phyloP scores from a whole-genome alignment of 805 yeast species.

The Ogataea zsoltii region DNA sequence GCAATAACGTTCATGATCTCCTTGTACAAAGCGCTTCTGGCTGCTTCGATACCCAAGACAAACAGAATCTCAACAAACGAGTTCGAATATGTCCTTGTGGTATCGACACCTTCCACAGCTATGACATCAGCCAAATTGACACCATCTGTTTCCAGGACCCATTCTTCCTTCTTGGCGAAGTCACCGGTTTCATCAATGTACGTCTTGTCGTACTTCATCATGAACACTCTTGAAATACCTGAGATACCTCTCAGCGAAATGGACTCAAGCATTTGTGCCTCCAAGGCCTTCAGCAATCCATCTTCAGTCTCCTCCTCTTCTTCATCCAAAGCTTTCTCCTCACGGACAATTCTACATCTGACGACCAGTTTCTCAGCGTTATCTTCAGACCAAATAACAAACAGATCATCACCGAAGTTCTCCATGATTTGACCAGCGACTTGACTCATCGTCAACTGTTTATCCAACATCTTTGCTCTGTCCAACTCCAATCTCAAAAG shows the following conservation, averaged over 20 bases:
- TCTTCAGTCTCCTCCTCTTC: conserved; percentile 97
- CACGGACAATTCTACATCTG: conserved; percentile 98
- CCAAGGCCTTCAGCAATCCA: conserved; percentile 91
- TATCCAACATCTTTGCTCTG: conserved; percentile 98
- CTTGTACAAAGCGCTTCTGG: conserved; percentile 88
- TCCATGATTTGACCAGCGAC: conserved; percentile 94
- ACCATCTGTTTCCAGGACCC: conserved; percentile 99
- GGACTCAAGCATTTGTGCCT: conserved; percentile 93
- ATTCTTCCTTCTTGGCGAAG: conserved; percentile 84
- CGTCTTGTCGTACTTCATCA: conserved; percentile 81
- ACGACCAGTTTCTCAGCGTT: conserved; percentile 94
- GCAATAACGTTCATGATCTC: conserved; percentile 97
- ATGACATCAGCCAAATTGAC: conserved; percentile 93
- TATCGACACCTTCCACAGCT: conserved; percentile 92
- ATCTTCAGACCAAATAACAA: conserved; percentile 99
- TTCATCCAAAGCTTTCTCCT: conserved; percentile 89
- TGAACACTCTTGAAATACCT: conserved; percentile 86
- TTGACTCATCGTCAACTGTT: conserved; percentile 96
- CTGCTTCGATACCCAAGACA: conserved; percentile 97
- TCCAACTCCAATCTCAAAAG: conserved; percentile 92
- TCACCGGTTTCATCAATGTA: conserved; percentile 82
- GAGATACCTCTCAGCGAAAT: conserved; percentile 95
- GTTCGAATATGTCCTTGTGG: conserved; percentile 88
- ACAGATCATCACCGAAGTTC: conserved; percentile 90
- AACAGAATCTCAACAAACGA: conserved; percentile 94